Percentiles rank a stretch among this genome's conserved stretches.
Evolutionary conservation across 495 filamentous ascomycete genomes (phyloP).

Genomic region (Trichoderma asperelloides): DNA sequence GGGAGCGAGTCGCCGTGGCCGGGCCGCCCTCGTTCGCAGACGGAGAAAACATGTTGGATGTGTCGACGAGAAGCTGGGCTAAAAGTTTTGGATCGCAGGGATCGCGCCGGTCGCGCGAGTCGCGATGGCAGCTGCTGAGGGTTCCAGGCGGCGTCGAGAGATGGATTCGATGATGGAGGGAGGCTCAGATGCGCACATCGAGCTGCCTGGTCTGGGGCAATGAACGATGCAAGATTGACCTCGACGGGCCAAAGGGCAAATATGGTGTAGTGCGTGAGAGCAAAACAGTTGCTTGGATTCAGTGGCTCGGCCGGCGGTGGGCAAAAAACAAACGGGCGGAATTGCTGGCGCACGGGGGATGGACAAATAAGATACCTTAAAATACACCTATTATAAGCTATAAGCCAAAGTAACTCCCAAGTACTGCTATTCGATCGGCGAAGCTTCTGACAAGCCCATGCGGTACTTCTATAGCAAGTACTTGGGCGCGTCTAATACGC

Average conservation of each 20-base stretch:
- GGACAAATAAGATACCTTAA: neutral
- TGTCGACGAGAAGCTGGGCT: conserved; percentile 11
- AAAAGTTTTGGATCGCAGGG: conserved; percentile 8
- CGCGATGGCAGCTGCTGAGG: neutral
- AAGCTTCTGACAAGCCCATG: neutral
- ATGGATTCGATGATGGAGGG: conserved; percentile 7
- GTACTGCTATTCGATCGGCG: neutral
- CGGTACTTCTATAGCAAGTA: neutral
- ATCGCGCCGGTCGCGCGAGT: conserved; percentile 6
- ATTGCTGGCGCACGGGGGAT: neutral
- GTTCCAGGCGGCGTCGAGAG: neutral
- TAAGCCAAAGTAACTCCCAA: neutral
- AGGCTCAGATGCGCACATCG: neutral
- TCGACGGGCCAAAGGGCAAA: neutral
- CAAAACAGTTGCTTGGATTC: conserved; percentile 2
- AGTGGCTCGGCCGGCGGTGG: neutral
- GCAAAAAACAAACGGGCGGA: conserved; percentile 5
- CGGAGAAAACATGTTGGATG: conserved; percentile 54
- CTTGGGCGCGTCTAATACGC: neutral
- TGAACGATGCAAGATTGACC: conserved; percentile 4
- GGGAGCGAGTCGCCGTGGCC: conserved; percentile 47
- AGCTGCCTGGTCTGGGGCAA: neutral
- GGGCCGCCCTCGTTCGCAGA: conserved; percentile 36
- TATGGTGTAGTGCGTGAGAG: conserved; percentile 1
- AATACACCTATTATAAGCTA: neutral